These are phyloP conservation scores for Bauhinia variegata DNA, from an alignment of 306 rosid species.

Conservation along the genomic window DNA sequence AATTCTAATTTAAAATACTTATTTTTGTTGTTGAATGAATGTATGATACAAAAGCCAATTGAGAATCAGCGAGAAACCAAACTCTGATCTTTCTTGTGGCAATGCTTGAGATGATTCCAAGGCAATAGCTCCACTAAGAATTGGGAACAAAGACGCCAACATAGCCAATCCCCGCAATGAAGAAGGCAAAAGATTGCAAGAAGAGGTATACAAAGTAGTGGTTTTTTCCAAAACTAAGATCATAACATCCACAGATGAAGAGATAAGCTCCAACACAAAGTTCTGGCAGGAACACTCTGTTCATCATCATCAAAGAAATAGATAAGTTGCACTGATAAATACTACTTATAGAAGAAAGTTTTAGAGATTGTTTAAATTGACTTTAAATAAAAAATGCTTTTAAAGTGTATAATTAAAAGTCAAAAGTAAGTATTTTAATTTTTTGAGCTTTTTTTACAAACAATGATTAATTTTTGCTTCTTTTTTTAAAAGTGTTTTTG, in stretches of 20 bases:
- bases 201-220: constrained; percentile 78
- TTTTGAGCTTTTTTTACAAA: too few relatives aligned
- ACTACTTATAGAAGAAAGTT: neutral
- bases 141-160: constrained; percentile 76
- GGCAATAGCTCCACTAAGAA: constrained; percentile 42
- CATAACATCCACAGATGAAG: constrained; percentile 80
- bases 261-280: constrained; percentile 77
- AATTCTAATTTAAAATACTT: too few relatives aligned
- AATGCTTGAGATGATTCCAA: constrained; percentile 16
- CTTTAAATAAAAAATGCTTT: too few relatives aligned
- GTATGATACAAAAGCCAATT: too few relatives aligned
- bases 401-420: too few relatives aligned
- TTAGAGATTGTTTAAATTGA: too few relatives aligned
- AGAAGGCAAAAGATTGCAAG: constrained; percentile 85
- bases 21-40: too few relatives aligned
- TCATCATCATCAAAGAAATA: constrained; percentile 32
- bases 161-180: constrained; percentile 82
- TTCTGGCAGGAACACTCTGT: constrained; percentile 78
- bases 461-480: too few relatives aligned
- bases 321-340: constrained; percentile 21
- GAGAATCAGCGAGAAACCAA: constrained; percentile 3
- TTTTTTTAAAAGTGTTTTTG: too few relatives aligned
- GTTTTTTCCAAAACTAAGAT: constrained; percentile 72
- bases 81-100: constrained; percentile 33
- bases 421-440: too few relatives aligned